A percentile compares a stretch with the other conserved stretches of the same genome.
phyloP scores from a whole-genome alignment of 495 filamentous ascomycete genomes.

The Trypethelium eluteriae region DNA sequence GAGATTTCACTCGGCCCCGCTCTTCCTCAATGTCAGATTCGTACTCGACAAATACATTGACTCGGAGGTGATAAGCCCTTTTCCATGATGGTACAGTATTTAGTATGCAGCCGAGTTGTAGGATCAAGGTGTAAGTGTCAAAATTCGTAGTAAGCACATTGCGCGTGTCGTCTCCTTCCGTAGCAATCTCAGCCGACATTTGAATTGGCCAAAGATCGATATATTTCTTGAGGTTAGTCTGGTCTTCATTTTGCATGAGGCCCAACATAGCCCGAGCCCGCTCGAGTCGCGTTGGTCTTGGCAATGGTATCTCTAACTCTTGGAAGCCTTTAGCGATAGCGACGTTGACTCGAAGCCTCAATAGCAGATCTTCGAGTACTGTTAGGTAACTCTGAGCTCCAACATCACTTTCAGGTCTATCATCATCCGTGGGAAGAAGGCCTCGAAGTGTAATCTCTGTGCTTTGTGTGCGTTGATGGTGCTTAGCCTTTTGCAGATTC shows the following conservation, averaged over 20 bases:
- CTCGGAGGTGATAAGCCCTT: conserved; percentile 62
- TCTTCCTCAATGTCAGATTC: conserved; percentile 80
- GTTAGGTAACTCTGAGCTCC: conserved; percentile 65
- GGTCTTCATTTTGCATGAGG: conserved; percentile 36
- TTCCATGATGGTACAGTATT: conserved; percentile 80
- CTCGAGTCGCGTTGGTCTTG: conserved; percentile 24
- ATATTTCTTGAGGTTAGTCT: conserved; percentile 58
- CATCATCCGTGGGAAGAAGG: conserved; percentile 53
- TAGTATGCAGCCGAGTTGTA: conserved; percentile 78
- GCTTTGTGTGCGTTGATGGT: conserved; percentile 39
- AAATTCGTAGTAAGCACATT: conserved; percentile 83
- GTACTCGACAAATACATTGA: conserved; percentile 83
- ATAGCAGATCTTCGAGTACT: conserved; percentile 71
- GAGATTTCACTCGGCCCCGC: conserved; percentile 58
- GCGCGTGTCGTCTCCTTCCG: conserved; percentile 47
- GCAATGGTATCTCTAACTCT: conserved; percentile 57
- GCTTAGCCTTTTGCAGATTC: conserved; percentile 18
- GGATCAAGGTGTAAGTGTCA: conserved; percentile 82
- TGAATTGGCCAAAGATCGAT: conserved; percentile 88
- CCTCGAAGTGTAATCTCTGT: conserved; percentile 42
- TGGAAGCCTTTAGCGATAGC: conserved; percentile 80
- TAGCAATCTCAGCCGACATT: conserved; percentile 67
- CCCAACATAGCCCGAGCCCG: conserved; percentile 17
- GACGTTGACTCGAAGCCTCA: conserved; percentile 75
- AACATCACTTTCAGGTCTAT: conserved; percentile 54